Conservation (phyloP, 495 filamentous ascomycete genomes). For the Penicillium goetzii region DNA sequence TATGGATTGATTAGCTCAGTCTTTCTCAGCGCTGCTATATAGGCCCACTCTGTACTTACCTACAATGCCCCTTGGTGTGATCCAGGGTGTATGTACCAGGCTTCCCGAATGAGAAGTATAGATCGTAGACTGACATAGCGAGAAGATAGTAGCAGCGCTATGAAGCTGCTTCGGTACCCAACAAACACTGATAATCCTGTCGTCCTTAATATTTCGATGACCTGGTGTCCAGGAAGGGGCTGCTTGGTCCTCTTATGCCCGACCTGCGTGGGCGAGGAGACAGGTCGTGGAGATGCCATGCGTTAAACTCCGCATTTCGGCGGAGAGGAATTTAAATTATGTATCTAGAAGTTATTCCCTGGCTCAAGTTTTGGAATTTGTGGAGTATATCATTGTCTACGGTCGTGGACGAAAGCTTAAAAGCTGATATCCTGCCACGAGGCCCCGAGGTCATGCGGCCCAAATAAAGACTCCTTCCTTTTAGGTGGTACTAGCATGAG, state of each 20-base stretch:
- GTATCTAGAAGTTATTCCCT: neutral
- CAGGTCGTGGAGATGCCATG: neutral
- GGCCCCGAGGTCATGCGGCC: neutral
- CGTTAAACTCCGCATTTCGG: neutral
- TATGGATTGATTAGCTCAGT: neutral
- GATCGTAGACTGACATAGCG: constrained; percentile 13
- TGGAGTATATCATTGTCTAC: neutral
- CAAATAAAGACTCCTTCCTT: neutral
- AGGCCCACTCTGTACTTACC: neutral
- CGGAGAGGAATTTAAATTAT: neutral
- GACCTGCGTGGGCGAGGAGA: neutral
- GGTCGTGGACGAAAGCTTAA: neutral
- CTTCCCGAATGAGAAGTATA: constrained; percentile 13
- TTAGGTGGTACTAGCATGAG: neutral
- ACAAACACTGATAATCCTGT: neutral
- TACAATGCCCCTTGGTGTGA: constrained; percentile 1
- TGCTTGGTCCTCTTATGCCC: neutral
- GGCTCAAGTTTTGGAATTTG: neutral
- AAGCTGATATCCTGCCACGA: neutral
- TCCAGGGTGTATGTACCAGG: constrained; percentile 11
- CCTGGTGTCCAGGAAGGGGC: neutral
- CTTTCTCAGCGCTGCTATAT: too few relatives aligned
- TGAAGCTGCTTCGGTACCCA: neutral
- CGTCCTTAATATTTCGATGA: neutral
- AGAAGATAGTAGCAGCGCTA: neutral